Conservation (phyloP, 2,329 filamentous ascomycete species). For the Lachnellula subtilissima region DNA sequence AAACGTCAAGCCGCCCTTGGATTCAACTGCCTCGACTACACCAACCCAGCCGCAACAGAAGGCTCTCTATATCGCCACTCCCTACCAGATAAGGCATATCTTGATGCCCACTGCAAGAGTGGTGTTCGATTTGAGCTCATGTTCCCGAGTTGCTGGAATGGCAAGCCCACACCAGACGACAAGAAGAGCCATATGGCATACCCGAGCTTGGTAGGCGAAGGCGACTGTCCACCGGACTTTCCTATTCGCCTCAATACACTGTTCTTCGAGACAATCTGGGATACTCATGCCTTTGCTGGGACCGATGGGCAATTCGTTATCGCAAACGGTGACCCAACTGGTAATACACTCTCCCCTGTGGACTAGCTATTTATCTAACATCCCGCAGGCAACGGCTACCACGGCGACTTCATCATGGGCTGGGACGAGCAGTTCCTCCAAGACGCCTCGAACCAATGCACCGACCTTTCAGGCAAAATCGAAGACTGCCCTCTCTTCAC, state of each 20-base stretch:
- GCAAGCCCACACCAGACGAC: conserved; percentile 49
- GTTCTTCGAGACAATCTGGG: conserved; percentile 83
- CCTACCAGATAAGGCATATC: conserved; percentile 71
- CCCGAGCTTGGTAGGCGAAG: conserved; percentile 70
- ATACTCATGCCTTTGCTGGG: conserved; percentile 60
- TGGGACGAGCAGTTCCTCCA: conserved; percentile 70
- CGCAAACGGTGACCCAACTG: conserved; percentile 72
- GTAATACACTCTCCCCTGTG: conserved; percentile 37
- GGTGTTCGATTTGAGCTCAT: conserved; percentile 79
- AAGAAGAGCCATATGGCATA: conserved; percentile 70
- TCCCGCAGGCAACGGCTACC: conserved; percentile 62
- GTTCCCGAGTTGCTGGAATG: conserved; percentile 90
- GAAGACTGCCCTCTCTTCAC: conserved; percentile 71
- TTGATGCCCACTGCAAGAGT: conserved; percentile 77
- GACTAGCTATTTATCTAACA: conserved; percentile 5
- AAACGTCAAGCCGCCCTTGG: conserved; percentile 78
- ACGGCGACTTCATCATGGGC: conserved; percentile 76
- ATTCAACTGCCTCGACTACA: conserved; percentile 93
- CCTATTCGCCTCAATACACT: conserved; percentile 66
- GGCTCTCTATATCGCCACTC: conserved; percentile 75
- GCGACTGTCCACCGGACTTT: conserved; percentile 67
- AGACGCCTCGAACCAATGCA: conserved; percentile 70
- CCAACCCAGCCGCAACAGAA: conserved; percentile 31
- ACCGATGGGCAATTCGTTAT: conserved; percentile 67
- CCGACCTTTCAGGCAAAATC: conserved; percentile 62